Evolutionary conservation across 306 rosid species (phyloP), one percentile per base, ranked within the genome.

Genomic region (Vigna reflexopilosa): DNA sequence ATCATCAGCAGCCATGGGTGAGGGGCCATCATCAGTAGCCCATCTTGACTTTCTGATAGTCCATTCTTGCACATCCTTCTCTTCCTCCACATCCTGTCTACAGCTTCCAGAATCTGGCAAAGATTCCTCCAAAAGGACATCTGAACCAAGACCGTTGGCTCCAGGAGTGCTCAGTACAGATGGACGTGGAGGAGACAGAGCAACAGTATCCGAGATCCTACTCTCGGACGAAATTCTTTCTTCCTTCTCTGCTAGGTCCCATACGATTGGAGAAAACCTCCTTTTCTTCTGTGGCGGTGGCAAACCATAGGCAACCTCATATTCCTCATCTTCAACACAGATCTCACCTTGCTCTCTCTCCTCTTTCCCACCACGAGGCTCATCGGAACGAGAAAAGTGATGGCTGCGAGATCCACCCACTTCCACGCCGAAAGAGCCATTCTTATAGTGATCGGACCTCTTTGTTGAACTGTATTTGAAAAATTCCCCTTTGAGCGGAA

Each of bases 11-110:
- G 45, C 75, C 44, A 54, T 59, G 0, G 93, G 89, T 19, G 91
- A 86, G 74, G 78, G 83, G 50, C 70, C 85, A 17, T 86, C 91
- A 22, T 87, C 91, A 22, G 63, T 77, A 26, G 91, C 91, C 99
- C 99, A 96, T 73, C 93, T 90, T 36, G 98, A 96, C 88, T 79
- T 77, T 0, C 77, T 70, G 76, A 96, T 89, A 57, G 86, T 81
- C 75, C 88, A 80, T 4, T 75, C 71, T 28, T 63, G 74, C 65
- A 36, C 72, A 14, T 51, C 61, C 40, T 67, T 87, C 9, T 73
- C 87, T 58, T 70, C 91, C 73, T 50, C 83, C 54, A 59, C 70
- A n/a, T 52, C 82, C 12, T 32, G 52, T 6, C 72, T 38, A 64
- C 26, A 24, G 19, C 67, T 64, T 57, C 42, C 36, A 4, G 77